Percentiles rank a stretch among this genome's conserved stretches.
phyloP scores from a whole-genome alignment of 2,329 filamentous ascomycete species.

The Thielaviopsis euricoi region DNA sequence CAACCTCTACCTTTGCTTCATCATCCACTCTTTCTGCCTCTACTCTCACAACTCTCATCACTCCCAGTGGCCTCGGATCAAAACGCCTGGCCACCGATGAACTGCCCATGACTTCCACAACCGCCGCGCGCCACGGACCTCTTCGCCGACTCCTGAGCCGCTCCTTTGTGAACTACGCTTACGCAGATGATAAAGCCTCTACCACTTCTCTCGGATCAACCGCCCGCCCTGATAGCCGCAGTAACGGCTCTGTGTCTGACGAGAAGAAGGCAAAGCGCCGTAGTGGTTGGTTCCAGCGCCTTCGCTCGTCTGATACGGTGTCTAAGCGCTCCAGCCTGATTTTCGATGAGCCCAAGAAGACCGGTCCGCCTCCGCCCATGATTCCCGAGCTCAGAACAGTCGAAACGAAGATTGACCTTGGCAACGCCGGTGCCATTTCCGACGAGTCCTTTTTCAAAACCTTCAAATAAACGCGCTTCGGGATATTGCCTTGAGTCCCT shows the following conservation, averaged over 20 bases:
- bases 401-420: conserved; percentile 30
- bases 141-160: conserved; percentile 41
- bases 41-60: conserved; percentile 12
- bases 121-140: conserved; percentile 36
- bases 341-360: conserved; percentile 22
- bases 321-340: conserved; percentile 27
- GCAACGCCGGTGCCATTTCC: conserved; percentile 26
- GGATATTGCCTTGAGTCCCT: conserved; percentile 3
- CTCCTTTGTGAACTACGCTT: conserved; percentile 35
- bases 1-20: conserved; percentile 13
- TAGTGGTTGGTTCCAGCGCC: conserved; percentile 43
- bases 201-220: conserved; percentile 14
- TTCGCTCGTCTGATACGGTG: conserved; percentile 24
- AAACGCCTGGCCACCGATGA: conserved; percentile 33
- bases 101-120: conserved; percentile 33
- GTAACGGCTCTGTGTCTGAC: conserved; percentile 30
- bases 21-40: conserved; percentile 6
- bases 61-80: conserved; percentile 21
- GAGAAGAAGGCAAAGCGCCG: conserved; percentile 37
- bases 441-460: conserved; percentile 41
- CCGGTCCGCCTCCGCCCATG: conserved; percentile 40
- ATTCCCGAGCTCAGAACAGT: conserved; percentile 40
- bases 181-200: conserved; percentile 29
- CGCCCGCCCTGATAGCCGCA: conserved; percentile 33
- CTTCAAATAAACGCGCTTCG: conserved; percentile 30